Base-by-base conservation (phyloP, 2,329 filamentous ascomycete species). In the Tolypocladium ovalisporum region DNA sequence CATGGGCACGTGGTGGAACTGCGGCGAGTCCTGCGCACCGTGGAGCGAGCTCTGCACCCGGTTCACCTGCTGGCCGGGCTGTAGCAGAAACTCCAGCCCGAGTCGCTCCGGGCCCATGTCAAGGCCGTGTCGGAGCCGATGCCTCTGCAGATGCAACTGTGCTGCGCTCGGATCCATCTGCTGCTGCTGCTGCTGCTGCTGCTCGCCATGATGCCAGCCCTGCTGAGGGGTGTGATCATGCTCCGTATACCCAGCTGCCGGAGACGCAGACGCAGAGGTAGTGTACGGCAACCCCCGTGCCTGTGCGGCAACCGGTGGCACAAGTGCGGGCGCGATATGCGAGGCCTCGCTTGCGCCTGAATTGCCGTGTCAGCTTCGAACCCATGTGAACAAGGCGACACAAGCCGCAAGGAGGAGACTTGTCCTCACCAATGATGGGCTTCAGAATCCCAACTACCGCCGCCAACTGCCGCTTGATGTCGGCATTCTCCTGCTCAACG, bases 401-500 rank as follows among this genome's bases (percentile, higher is more conserved):
- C 22, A 22, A 27, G 40, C 12, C 40, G 5, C 4, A 27, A 29
- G 7, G 3, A 2, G 1, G 27, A 13, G 2, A 62, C 65, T 58
- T 59, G 62, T 68, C 60, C 51, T 65, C 57, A 19, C 67, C 66
- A 44, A 87, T 69, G 32, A 87, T 71, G 42, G 84, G 83, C 67
- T 86, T 81, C 54, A 88, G 76, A 66, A 86, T 79, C 62, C 80
- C 76, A 68, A 91, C 72, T 42, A 90, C 81, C 36, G 80, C 78
- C 57, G 83, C 79, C 63, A 96, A 73, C 36, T 85, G 81, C 67
- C 82, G 79, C 66, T 85, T 86, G 62, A 95, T 86, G 62, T 92
- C 88, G 60, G 83, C 82, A 74, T 94, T 93, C 73, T 96, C 90
- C 36, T 83, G 82, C 73, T 90, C 83, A 56, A 90, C 83, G 17